These are phyloP conservation scores for Syzygium jambos DNA, from an alignment of 345 rosid species.

Conservation along the genomic window DNA sequence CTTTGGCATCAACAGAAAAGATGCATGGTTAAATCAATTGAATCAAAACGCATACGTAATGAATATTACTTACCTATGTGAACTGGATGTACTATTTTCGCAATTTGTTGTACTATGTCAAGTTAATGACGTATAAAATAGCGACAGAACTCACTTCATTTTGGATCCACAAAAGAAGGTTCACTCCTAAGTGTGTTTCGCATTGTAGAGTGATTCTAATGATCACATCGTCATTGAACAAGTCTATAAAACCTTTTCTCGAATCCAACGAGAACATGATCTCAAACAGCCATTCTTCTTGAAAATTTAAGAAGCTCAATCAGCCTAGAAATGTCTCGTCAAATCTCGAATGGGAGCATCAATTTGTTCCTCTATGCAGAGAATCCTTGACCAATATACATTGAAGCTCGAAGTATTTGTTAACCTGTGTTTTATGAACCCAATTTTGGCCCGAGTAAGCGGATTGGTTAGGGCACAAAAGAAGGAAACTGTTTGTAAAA, in stretches of 20 bases:
- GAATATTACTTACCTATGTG: not conserved
- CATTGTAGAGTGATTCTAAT: not conserved
- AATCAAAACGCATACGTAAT: not conserved
- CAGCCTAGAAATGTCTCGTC: not conserved
- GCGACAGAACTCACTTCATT: not conserved
- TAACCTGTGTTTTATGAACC: not conserved
- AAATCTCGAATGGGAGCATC: too few species aligned
- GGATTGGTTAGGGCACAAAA: not conserved
- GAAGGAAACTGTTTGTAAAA: not conserved
- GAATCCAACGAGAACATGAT: not conserved
- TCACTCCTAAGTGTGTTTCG: not conserved
- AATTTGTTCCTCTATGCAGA: not conserved
- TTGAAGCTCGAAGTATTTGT: not conserved
- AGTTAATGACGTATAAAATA: not conserved
- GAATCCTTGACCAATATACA: not conserved
- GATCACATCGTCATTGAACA: not conserved
- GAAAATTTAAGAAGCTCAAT: not conserved
- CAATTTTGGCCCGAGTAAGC: not conserved
- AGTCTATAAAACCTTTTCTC: not conserved
- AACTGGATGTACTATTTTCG: not conserved
- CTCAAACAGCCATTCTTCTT: not conserved
- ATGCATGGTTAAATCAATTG: not conserved
- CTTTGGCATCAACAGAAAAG: too few species aligned
- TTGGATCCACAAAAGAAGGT: not conserved
- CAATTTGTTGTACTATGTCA: not conserved